Evolutionary conservation across 1,139 yeast genomes (phyloP), one percentile per base, ranked within the genome.

Genomic region (Saccharomyces pastorianus): DNA sequence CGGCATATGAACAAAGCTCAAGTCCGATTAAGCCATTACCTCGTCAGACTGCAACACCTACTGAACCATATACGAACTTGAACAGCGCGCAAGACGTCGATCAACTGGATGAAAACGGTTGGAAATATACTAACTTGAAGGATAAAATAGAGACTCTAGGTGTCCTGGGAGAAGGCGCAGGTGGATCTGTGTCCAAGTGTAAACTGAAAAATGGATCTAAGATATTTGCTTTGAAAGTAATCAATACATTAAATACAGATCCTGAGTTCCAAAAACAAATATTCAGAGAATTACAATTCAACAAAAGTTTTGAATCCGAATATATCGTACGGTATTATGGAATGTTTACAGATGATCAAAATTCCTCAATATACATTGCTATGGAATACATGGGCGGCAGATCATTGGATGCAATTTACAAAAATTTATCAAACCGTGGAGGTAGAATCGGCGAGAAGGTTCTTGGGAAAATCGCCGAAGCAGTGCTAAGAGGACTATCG

Each of bases 381-480:
- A 93, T 93, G 98, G 99, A 93, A 69, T 93, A 81, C 69, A 93
- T 96, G 89, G 96, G 91, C 31, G 98, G 97, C 1, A 81, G 83
- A 49, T 88, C 96, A 2, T 73, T 93, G 55, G 97, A 93, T 66
- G 90, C 96, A 1, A 83, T 91, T n/a, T 90, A 91, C 73, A 85
- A 86, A 60, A 76, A 76, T 51, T 80, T 84, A 52, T 74, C 77
- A 56, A 63, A 70, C 6, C 76, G 88, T 54, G 88, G 90, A 17
- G 96, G 95, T 52, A 73, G 98, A 55, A 86, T 93, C 46, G 90
- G 96, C 58, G 99, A 93, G 67, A 88, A 87, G 64, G 96, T 93
- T 0, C 72, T 93, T 59, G 97, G 97, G 0, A 87, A 88, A 65
- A 81, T 93, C 29, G 95, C 97, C 1, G 90, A 86, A 59, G 83